phyloP scores from a whole-genome alignment of 208 protist species.

The Naegleria lovaniensis region DNA sequence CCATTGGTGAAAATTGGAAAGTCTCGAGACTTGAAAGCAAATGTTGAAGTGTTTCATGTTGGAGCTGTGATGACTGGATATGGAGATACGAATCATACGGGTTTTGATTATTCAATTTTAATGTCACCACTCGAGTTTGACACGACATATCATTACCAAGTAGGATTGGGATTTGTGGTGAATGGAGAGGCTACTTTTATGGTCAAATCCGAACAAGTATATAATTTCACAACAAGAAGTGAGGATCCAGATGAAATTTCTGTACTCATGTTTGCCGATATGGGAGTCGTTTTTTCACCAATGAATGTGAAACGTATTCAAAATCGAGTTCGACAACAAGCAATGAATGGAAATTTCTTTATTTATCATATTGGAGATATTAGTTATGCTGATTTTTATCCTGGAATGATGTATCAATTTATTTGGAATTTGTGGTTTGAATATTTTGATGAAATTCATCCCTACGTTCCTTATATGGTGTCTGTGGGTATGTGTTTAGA shows the following conservation, averaged over 20 bases:
- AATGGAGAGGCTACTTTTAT: not conserved
- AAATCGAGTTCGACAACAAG: not conserved
- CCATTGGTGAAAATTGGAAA: not conserved
- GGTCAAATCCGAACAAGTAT: not conserved
- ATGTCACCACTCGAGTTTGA: not conserved
- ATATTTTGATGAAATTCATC: not conserved
- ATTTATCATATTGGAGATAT: constrained; percentile 6
- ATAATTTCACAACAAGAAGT: constrained; percentile 12
- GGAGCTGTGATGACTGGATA: not conserved
- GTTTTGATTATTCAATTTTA: not conserved
- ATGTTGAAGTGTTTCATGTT: not conserved
- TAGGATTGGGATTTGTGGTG: not conserved
- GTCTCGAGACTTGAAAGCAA: not conserved
- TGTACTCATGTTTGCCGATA: not conserved
- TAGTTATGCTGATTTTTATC: not conserved
- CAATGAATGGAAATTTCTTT: not conserved
- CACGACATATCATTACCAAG: not conserved
- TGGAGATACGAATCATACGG: not conserved
- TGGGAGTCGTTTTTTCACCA: not conserved
- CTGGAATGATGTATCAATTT: not conserved
- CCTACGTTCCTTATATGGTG: not conserved
- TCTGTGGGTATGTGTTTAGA: not conserved
- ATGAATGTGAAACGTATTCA: not conserved
- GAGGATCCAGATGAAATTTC: not conserved
- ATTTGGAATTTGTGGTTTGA: constrained; percentile 8